Conservation (phyloP, 1,284 basidiomycete genomes). For the Uromyces viciae-fabae region DNA sequence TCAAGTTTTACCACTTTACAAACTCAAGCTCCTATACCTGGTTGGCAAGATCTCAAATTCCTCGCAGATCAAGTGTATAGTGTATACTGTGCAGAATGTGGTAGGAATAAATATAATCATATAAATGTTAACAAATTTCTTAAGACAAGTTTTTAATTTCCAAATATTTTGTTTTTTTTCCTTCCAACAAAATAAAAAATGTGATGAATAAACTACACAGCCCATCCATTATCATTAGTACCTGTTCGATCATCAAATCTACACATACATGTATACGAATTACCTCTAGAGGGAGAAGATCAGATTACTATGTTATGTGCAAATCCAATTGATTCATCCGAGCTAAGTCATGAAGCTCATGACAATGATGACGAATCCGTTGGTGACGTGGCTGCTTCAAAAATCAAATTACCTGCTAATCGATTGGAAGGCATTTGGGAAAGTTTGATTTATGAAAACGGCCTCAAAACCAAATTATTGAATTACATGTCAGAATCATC, state of each 20-base stretch:
- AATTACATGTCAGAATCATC: constrained; percentile 37
- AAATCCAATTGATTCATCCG: constrained; percentile 62
- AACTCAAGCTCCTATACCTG: constrained; percentile 23
- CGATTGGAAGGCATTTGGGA: constrained; percentile 39
- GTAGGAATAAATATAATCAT: not conserved
- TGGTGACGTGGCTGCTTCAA: constrained; percentile 60
- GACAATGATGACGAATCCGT: constrained; percentile 15
- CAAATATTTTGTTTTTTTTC: too few relatives aligned
- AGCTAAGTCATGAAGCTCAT: constrained; percentile 2
- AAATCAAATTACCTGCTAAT: constrained; percentile 74
- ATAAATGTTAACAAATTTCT: too few relatives aligned
- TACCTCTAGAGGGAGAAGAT: constrained; percentile 58
- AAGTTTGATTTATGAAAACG: constrained; percentile 41
- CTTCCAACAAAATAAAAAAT: too few relatives aligned
- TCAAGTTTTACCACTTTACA: constrained; percentile 60
- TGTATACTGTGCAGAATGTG: constrained; percentile 37
- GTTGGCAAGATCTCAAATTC: constrained; percentile 38
- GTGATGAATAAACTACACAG: too few relatives aligned
- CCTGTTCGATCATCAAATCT: constrained; percentile 8
- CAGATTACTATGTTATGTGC: constrained; percentile 68
- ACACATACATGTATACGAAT: constrained; percentile 77
- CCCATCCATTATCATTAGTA: not conserved
- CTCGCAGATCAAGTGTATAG: constrained; percentile 29
- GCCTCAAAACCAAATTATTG: constrained; percentile 31
- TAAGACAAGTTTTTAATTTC: too few relatives aligned